Percentiles rank a stretch among this genome's conserved stretches.
These are phyloP conservation scores for Aspergillus niger DNA, from an alignment of 2,329 filamentous ascomycete species.

Conservation along the genomic window DNA sequence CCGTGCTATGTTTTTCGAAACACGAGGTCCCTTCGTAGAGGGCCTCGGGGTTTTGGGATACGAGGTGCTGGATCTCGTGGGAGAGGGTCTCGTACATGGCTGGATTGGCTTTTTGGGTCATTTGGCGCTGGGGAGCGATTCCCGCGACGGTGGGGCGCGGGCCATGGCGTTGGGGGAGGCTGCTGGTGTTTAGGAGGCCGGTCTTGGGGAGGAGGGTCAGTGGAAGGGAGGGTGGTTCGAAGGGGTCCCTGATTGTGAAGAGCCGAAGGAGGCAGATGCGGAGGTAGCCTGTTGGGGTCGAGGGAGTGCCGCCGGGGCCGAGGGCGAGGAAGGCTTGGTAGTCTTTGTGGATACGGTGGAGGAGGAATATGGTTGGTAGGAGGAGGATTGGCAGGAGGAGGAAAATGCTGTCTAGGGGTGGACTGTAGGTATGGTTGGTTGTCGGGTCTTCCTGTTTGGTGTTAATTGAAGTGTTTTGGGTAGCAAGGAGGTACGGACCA, in stretches of 20 bases:
- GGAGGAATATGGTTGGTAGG: constrained; percentile 51
- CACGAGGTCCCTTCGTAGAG: constrained; percentile 69
- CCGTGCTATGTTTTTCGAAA: constrained; percentile 79
- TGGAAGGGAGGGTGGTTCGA: constrained; percentile 58
- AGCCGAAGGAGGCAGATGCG: constrained; percentile 72
- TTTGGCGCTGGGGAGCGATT: constrained; percentile 79
- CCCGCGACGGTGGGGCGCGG: constrained; percentile 69
- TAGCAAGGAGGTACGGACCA: neutral
- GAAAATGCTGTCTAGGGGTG: neutral
- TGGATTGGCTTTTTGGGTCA: constrained; percentile 63
- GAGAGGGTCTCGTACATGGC: constrained; percentile 60
- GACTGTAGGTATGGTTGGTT: neutral
- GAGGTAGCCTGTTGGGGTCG: constrained; percentile 71
- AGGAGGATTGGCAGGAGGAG: constrained; percentile 32
- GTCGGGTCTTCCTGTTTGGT: neutral
- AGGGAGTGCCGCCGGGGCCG: constrained; percentile 77
- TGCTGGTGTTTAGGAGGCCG: constrained; percentile 58
- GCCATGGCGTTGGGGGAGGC: constrained; percentile 63
- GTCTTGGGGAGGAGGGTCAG: constrained; percentile 53
- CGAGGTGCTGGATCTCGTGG: constrained; percentile 56
- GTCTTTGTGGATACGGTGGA: constrained; percentile 61
- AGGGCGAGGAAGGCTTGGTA: constrained; percentile 75
- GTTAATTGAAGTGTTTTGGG: neutral
- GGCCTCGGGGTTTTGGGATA: constrained; percentile 46
- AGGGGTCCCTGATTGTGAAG: constrained; percentile 71